Base-by-base conservation (phyloP, 352 stramenopile species). In the Globisporangium recalcitrans region DNA sequence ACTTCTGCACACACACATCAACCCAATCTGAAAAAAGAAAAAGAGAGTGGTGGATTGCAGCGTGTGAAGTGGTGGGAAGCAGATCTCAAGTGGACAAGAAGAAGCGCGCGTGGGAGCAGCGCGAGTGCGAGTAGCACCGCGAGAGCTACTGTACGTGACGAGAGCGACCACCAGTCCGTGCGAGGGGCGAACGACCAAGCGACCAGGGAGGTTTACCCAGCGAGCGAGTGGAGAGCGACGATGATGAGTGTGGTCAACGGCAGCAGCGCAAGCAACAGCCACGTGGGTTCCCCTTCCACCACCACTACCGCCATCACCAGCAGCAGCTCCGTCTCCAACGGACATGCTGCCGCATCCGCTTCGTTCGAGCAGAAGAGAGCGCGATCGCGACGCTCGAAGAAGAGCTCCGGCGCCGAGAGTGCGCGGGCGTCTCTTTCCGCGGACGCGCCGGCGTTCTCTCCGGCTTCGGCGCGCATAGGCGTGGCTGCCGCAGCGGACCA, bases 211-310 rank as follows among this genome's bases (percentile, higher is more conserved):
- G 27, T 26, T 26, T 24, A 19, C 0, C 31, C 21, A 51, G 4
- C 31, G 26, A 61, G 38, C 36, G 27, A 7, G 2, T 2, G 29
- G 47, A 4, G n/a, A 21, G 21, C n/a, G 40, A 26, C 34, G 54
- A 42, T 36, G 60, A 68, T 65, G 65, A 71, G 65, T 66, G 65
- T 69, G 62, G 65, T 71, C 65, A 58, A 71, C 65, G 65, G 65
- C 64, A 67, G 55, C 32, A 63, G 65, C 65, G 36, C 29, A 21
- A 67, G 64, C 65, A 67, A 46, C 61, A 67, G 64, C 65, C 65
- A 71, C 62, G 65, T 71, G 62, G 64, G 55, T 34, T 60, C 62
- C 7, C 26, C 36, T 22, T 56, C 65, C 65, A 68, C 61, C 65
- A 69, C 62, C 62, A 67, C 58, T 34, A 63, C 62, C n/a, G 65